Evolutionary conservation across 495 filamentous ascomycete species (phyloP), one percentile per base, ranked within the genome.

Genomic region (Clavariopsis aquatica): DNA sequence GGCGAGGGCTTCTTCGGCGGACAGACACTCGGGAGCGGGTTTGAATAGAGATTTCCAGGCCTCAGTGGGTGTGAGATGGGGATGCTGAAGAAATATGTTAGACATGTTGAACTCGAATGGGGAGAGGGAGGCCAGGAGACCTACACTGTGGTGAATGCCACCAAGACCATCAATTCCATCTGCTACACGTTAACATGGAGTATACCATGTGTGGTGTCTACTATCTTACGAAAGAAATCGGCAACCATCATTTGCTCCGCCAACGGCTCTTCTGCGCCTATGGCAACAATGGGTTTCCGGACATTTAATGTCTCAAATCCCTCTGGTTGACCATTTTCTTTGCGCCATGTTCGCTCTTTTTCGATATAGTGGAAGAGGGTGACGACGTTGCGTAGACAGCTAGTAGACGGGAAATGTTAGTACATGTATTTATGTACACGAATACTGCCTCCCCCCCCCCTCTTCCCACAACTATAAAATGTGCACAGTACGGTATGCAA

Each of bases 351-450:
- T 70, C 89, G 85, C 76, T 99, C 94, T 61, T 89, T 88, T 65
- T 96, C 92, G 66, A 99, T 84, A 66, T 93, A 87, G 70, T 97
- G 89, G 78, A 98, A 98, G 75, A 97, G 82, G 24, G 91, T 89
- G 57, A 98, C 84, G 51, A 90, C 87, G 79, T 99, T 99, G 19
- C 89, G 86, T 45, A 96, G 82, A 73, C 92, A 96, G 74, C 90
- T 93, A 66, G n/a, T 43, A 15, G n/a, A 43, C 38, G n/a, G n/a
- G 31, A 34, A 34, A 34, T 34, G 12, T 34, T 34, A 34, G 31
- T 12, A 43, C 13, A 43, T 43, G 9, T 43, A 2, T 15, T 8
- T 17, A 6, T 3, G 13, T 17, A 43, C 38, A 43, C n/a, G n/a
- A n/a, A n/a, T n/a, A n/a, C n/a, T n/a, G n/a, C n/a, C n/a, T n/a